phyloP scores from a whole-genome alignment of 768 basidiomycete genomes.

The Leccinum variicolor region DNA sequence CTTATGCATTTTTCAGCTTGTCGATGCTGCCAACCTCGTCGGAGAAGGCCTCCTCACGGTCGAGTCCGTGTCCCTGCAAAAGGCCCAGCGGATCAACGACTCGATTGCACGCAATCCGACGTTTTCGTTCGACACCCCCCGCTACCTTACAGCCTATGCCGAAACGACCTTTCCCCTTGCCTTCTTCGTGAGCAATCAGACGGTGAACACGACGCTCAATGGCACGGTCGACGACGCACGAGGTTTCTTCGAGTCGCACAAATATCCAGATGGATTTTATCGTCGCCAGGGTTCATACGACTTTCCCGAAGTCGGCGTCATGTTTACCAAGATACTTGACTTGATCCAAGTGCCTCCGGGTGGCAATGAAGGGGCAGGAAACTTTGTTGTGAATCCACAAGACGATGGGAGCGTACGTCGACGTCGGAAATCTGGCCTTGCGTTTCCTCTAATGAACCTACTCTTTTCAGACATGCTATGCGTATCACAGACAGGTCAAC shows the following conservation, averaged over 20 bases:
- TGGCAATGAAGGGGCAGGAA: constrained; percentile 15
- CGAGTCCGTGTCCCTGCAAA: constrained; percentile 20
- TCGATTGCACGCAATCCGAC: constrained; percentile 25
- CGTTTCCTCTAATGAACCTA: background rate
- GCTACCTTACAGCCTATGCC: constrained; percentile 19
- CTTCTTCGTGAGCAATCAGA: constrained; percentile 25
- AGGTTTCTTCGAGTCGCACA: constrained; percentile 17
- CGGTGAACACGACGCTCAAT: constrained; percentile 14
- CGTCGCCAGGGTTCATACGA: constrained; percentile 18
- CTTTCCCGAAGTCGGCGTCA: background rate
- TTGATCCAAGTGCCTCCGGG: constrained; percentile 13
- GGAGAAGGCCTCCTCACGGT: constrained; percentile 18
- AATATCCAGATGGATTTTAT: constrained; percentile 17
- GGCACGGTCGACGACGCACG: constrained; percentile 13
- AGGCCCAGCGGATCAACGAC: constrained; percentile 22
- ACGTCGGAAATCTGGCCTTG: background rate
- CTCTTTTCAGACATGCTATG: constrained; percentile 15
- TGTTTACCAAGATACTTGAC: background rate
- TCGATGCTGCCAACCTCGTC: constrained; percentile 14
- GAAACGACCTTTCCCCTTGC: constrained; percentile 22
- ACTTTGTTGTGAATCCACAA: constrained; percentile 9
- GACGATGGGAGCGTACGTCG: constrained; percentile 14
- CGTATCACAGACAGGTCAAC: constrained; percentile 19
- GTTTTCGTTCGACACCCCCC: constrained; percentile 19
- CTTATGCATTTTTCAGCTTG: constrained; percentile 10